Conservation (phyloP, 495 filamentous ascomycete genomes). For the Xylaria telfairii region DNA sequence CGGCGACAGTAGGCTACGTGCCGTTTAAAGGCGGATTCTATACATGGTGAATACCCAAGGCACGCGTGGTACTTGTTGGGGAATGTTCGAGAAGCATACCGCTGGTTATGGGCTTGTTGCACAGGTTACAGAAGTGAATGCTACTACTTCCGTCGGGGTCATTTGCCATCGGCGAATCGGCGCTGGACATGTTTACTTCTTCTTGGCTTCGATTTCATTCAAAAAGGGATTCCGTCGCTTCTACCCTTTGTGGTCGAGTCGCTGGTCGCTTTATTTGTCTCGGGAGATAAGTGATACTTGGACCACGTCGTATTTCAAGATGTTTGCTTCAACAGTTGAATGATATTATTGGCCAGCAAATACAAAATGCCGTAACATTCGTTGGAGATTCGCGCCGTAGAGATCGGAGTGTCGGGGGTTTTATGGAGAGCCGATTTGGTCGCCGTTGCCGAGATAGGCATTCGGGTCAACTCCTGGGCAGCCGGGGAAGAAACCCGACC, state of each 20-base stretch:
- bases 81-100: constrained; percentile 26
- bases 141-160: constrained; percentile 8
- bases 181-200: constrained; percentile 1
- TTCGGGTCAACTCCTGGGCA: neutral
- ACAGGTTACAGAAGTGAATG: constrained; percentile 31
- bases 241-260: neutral
- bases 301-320: neutral
- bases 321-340: neutral
- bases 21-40: constrained; percentile 37
- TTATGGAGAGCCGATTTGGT: constrained; percentile 12
- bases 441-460: constrained; percentile 18
- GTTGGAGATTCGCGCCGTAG: neutral
- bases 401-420: constrained; percentile 1
- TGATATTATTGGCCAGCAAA: constrained; percentile 8
- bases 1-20: constrained; percentile 35
- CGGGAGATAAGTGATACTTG: neutral
- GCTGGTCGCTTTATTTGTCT: neutral
- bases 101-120: constrained; percentile 35
- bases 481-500: constrained; percentile 7
- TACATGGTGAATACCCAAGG: neutral
- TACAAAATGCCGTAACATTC: neutral
- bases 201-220: neutral
- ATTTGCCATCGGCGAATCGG: constrained; percentile 7
- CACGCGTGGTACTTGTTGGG: neutral
- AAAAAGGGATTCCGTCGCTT: neutral